Evolutionary conservation across 371 early-diverging fungal genomes (phyloP).

Genomic region (Mortierella sp.): DNA sequence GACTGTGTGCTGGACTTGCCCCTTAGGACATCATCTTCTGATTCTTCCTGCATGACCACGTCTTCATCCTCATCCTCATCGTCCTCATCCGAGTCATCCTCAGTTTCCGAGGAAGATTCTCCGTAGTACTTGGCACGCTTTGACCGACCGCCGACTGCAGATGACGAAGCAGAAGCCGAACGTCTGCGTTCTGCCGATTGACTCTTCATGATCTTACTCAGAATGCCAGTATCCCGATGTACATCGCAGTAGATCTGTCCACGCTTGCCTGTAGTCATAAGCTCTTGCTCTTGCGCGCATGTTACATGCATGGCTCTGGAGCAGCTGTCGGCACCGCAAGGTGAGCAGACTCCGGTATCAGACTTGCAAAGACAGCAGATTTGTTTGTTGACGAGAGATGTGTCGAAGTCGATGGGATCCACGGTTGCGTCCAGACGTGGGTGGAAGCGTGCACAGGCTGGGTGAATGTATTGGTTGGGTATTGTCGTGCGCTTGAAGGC

Average conservation of each 20-base stretch:
- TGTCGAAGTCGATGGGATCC: slow-evolving; percentile 41
- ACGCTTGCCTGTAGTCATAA: slow-evolving; percentile 36
- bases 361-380: slow-evolving; percentile 43
- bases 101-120: slow-evolving; percentile 61
- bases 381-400: slow-evolving; percentile 21
- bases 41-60: slow-evolving; percentile 24
- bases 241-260: slow-evolving; percentile 31
- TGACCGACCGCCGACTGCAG: slow-evolving; percentile 55
- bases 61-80: slow-evolving; percentile 25
- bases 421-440: slow-evolving; percentile 23
- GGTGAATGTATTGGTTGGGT: slow-evolving; percentile 70
- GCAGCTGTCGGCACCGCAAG: slow-evolving; percentile 36
- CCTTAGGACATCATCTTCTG: slow-evolving; percentile 17
- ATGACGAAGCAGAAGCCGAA: slow-evolving; percentile 15
- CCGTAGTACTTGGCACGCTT: slow-evolving; percentile 58
- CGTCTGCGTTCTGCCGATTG: slow-evolving; percentile 7
- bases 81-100: slow-evolving; percentile 33
- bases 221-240: slow-evolving; percentile 35
- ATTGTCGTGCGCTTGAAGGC: slow-evolving; percentile 67
- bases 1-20: slow-evolving; percentile 23
- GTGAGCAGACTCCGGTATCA: slow-evolving; percentile 37
- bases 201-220: slow-evolving; percentile 32
- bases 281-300: slow-evolving; percentile 38
- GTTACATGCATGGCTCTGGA: slow-evolving; percentile 45
- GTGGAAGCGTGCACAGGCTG: slow-evolving; percentile 65